These are phyloP conservation scores for Canavalia gladiata DNA, from an alignment of 306 rosid species.

Conservation along the genomic window DNA sequence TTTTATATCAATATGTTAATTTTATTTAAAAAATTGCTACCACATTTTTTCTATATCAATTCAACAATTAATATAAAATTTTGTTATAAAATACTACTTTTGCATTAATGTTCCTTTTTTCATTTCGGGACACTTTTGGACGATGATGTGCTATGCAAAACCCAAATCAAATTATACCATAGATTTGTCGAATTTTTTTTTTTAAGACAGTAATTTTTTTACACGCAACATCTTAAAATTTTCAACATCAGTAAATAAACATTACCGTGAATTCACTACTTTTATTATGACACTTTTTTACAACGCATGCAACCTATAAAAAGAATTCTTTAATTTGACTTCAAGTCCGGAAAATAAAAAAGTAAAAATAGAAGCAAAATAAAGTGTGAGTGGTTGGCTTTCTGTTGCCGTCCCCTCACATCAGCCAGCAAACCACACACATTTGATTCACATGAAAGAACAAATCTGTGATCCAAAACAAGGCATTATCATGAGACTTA, in stretches of 20 bases:
- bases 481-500: not conserved
- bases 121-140: too few relatives aligned
- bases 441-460: slow-evolving; percentile 19
- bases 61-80: too few relatives aligned
- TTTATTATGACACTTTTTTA: not conserved
- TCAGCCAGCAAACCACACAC: not conserved
- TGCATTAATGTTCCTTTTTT: too few relatives aligned
- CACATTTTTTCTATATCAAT: too few relatives aligned
- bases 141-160: too few relatives aligned
- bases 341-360: not conserved
- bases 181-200: too few relatives aligned
- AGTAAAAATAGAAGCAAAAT: not conserved
- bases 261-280: slow-evolving; percentile 1
- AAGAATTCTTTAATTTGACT: not conserved
- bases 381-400: not conserved
- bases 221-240: too few relatives aligned
- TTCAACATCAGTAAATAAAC: not conserved
- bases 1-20: too few relatives aligned
- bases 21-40: too few relatives aligned
- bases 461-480: not conserved
- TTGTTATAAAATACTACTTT: too few relatives aligned
- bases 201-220: too few relatives aligned
- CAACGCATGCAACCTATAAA: slow-evolving; percentile 5
- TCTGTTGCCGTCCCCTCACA: slow-evolving; percentile 15
- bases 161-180: too few relatives aligned